These are phyloP conservation scores for Ustilago bromivora DNA, from an alignment of 1,284 basidiomycete species.

Conservation along the genomic window DNA sequence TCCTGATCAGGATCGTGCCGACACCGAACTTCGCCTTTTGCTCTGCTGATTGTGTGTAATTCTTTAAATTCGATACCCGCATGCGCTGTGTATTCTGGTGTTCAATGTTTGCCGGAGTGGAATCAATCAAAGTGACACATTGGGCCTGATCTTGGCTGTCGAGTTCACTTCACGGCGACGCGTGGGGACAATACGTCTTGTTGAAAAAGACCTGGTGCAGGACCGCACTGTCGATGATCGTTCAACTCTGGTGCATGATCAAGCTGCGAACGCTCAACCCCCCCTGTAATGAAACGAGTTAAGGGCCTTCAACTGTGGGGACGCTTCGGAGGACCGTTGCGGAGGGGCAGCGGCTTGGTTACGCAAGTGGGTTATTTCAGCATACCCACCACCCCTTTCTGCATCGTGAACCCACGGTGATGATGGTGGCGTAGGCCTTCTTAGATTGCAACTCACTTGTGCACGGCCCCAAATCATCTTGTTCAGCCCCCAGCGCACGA, in stretches of 20 bases:
- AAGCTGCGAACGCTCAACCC: neutral
- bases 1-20: constrained; percentile 4
- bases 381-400: neutral
- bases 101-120: neutral
- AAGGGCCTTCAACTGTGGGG: neutral
- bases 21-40: neutral
- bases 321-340: neutral
- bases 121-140: neutral
- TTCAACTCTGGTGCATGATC: neutral
- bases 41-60: neutral
- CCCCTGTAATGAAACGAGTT: neutral
- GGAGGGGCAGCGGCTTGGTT: no score
- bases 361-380: neutral
- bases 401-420: neutral
- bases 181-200: neutral
- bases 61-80: neutral
- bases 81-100: neutral
- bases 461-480: neutral
- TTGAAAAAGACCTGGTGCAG: neutral
- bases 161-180: neutral
- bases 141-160: neutral
- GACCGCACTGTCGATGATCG: neutral
- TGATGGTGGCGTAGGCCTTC: neutral
- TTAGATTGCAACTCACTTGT: neutral
- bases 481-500: neutral